phyloP scores from a whole-genome alignment of 768 basidiomycete species.

The Boletus patriciae region DNA sequence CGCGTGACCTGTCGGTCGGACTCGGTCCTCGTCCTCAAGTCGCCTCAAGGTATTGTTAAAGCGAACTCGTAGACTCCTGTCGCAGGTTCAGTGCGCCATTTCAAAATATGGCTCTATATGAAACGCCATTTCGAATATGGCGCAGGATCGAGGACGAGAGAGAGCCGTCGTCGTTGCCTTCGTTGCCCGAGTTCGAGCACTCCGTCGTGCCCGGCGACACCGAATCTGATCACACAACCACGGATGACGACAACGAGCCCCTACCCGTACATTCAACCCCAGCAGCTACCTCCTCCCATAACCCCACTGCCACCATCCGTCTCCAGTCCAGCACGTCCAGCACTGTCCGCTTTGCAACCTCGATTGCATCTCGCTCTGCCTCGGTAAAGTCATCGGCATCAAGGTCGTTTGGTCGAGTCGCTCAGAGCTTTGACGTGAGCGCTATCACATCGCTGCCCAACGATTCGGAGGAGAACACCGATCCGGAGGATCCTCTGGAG shows the following conservation, averaged over 20 bases:
- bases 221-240: conserved; percentile 37
- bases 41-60: not conserved
- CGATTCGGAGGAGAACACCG: conserved; percentile 35
- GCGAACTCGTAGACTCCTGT: not conserved
- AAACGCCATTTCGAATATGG: conserved; percentile 86
- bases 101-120: conserved; percentile 51
- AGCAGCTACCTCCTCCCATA: conserved; percentile 48
- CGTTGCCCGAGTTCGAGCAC: conserved; percentile 70
- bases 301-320: conserved; percentile 50
- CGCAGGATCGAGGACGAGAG: conserved; percentile 75
- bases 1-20: conserved; percentile 21
- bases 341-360: conserved; percentile 51
- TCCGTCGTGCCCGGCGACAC: conserved; percentile 43
- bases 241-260: conserved; percentile 43
- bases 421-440: conserved; percentile 58
- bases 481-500: conserved; percentile 38
- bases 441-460: conserved; percentile 55
- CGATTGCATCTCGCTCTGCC: conserved; percentile 46
- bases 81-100: not conserved
- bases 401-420: conserved; percentile 33
- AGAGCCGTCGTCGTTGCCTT: conserved; percentile 83
- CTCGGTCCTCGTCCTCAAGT: not conserved
- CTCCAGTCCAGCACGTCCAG: conserved; percentile 53
- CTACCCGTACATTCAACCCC: conserved; percentile 71
- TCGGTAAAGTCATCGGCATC: conserved; percentile 37